Base-by-base conservation (phyloP, 805 yeast species). In the Soucietia sequanensis region DNA sequence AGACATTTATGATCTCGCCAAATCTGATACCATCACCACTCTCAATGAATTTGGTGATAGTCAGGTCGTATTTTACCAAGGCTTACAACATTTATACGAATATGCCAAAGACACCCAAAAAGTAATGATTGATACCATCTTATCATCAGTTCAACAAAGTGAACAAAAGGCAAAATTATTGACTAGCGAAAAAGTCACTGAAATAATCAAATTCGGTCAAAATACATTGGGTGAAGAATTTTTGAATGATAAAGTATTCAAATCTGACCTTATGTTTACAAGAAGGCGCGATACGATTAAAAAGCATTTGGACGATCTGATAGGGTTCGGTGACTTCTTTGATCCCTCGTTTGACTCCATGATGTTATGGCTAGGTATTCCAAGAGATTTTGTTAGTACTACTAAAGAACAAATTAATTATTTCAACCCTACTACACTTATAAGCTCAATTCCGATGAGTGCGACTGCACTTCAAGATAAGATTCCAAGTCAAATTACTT, bases 181-280 rank as follows among this genome's bases (percentile, higher is more conserved):
- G 17, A 87, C 98, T 0, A 59, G 70, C 7, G 56, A 54, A 5
- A 75, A 80, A 4, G 91, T 93, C 14, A 72, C 70, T 6, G 68
- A 73, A 21, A 80, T 93, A 39, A 78, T 78, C 36, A 43, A 57
- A 5, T 46, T 81, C 13, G 98, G 96, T 0, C 68, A 72, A 31
- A 63, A 62, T 3, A 73, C 76, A n/a, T 64, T 89, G 28, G 87
- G 87, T 6, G 82, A 78, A 19, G 74, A 75, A 33, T 74, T 73
- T 43, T 65, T 78, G 33, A 65, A 75, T 18, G 82, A 80, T 34
- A 76, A 80, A 34, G 71, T 70, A 6, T 87, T 87, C 56, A 75
- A 82, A 38, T 73, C 84, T 7, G 80, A 78, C 19, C 72, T 84
- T 25, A 93, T 93, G 98, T 91, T 89, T 50, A 77, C 88, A 2